Evolutionary conservation across 257 asterid genomes (phyloP).

Genomic region (Marsdenia floribunda): DNA sequence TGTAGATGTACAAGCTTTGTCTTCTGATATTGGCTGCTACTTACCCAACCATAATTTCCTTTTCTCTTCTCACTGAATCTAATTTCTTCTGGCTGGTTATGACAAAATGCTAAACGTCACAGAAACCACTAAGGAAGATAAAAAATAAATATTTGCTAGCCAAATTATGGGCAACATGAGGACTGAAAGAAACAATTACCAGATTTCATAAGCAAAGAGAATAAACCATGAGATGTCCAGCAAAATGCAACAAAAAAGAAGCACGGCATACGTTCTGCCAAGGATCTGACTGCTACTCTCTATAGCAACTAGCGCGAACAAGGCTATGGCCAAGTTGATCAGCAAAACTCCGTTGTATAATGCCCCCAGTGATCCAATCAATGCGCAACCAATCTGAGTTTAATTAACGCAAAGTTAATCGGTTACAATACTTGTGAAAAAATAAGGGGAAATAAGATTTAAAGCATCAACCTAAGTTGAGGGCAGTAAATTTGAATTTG

Average conservation of each 20-base stretch:
- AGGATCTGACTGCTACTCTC: constrained; percentile 93
- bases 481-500: neutral
- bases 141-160: neutral
- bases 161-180: neutral
- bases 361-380: constrained; percentile 91
- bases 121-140: neutral
- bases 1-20: neutral
- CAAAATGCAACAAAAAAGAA: constrained; percentile 65
- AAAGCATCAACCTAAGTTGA: neutral
- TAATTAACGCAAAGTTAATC: neutral
- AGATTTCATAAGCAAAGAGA: constrained; percentile 61
- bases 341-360: constrained; percentile 71
- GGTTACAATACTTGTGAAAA: neutral
- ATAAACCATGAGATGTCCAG: constrained; percentile 80
- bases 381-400: constrained; percentile 66
- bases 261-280: constrained; percentile 79
- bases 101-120: neutral
- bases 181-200: constrained; percentile 30
- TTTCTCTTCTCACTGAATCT: neutral
- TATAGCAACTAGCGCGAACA: constrained; percentile 87
- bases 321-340: constrained; percentile 57
- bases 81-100: neutral
- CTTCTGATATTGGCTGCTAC: neutral
- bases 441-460: neutral
- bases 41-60: neutral